phyloP scores from a whole-genome alignment of 2,329 filamentous ascomycete genomes.

The Tolypocladium sp. region DNA sequence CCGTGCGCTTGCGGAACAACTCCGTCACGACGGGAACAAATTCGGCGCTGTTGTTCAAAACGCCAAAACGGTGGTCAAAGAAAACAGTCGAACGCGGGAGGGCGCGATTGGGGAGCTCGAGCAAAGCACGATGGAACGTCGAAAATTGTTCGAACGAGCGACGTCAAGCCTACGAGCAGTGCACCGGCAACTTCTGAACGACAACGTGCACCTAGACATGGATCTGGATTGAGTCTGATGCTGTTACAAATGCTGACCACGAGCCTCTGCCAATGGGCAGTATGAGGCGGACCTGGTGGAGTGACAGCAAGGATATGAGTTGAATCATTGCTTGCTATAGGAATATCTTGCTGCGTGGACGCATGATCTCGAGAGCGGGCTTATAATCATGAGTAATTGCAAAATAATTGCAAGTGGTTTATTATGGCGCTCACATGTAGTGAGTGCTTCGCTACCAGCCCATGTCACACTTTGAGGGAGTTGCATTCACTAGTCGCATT shows the following conservation, averaged over 20 bases:
- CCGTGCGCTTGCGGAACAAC: constrained; percentile 4
- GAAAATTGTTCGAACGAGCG: constrained; percentile 6
- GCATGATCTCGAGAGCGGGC: background rate
- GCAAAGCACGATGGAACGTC: constrained; percentile 7
- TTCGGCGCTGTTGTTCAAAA: constrained; percentile 8
- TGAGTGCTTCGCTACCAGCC: too few relatives aligned
- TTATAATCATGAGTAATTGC: too few relatives aligned
- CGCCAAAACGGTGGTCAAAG: constrained; percentile 5
- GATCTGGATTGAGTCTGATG: background rate
- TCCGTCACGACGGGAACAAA: constrained; percentile 8
- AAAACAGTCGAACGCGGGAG: constrained; percentile 1
- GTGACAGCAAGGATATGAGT: background rate
- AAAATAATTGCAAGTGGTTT: too few relatives aligned
- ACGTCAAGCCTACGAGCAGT: constrained; percentile 12
- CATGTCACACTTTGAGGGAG: too few relatives aligned
- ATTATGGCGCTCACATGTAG: too few relatives aligned
- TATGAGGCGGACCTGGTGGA: too few relatives aligned
- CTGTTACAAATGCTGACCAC: too few relatives aligned
- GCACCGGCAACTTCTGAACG: constrained; percentile 9
- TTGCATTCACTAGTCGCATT: too few relatives aligned
- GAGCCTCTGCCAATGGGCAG: too few relatives aligned
- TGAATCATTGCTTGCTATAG: background rate
- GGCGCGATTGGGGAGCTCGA: constrained; percentile 4
- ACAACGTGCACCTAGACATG: background rate
- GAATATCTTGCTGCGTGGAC: background rate